phyloP scores from a whole-genome alignment of 2,329 filamentous ascomycete species.

The Aspergillus unguis region DNA sequence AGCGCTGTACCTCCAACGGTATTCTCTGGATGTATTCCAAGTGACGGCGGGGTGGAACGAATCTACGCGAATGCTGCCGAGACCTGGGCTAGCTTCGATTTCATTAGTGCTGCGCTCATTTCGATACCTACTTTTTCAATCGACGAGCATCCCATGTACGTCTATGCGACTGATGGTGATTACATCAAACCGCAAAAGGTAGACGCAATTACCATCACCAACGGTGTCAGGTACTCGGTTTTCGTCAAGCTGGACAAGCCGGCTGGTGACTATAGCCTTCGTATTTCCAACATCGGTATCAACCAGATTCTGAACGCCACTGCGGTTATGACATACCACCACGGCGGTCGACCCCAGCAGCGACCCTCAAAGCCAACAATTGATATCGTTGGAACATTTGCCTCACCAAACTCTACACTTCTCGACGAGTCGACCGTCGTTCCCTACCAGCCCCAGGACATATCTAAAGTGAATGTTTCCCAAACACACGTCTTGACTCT shows the following conservation, averaged over 20 bases:
- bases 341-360: conserved; percentile 16
- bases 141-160: conserved; percentile 39
- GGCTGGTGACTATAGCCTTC: conserved; percentile 52
- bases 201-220: conserved; percentile 27
- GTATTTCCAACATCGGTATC: conserved; percentile 47
- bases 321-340: conserved; percentile 47
- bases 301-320: conserved; percentile 55
- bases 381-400: conserved; percentile 46
- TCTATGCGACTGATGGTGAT: conserved; percentile 41
- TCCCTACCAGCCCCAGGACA: conserved; percentile 47
- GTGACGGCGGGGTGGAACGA: conserved; percentile 43
- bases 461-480: conserved; percentile 42
- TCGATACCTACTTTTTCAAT: conserved; percentile 47
- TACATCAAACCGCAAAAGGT: conserved; percentile 36
- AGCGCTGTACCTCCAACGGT: conserved; percentile 25
- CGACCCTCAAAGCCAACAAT: conserved; percentile 44
- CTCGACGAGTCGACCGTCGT: conserved; percentile 44
- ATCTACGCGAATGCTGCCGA: conserved; percentile 37
- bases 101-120: conserved; percentile 52
- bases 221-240: conserved; percentile 36
- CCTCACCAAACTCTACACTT: conserved; percentile 40
- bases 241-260: conserved; percentile 43
- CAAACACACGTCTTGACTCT: conserved; percentile 43
- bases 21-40: conserved; percentile 44
- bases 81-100: conserved; percentile 51